These are phyloP conservation scores for Globisporangium heterothallicum DNA, from an alignment of 352 stramenopile species.

Conservation along the genomic window DNA sequence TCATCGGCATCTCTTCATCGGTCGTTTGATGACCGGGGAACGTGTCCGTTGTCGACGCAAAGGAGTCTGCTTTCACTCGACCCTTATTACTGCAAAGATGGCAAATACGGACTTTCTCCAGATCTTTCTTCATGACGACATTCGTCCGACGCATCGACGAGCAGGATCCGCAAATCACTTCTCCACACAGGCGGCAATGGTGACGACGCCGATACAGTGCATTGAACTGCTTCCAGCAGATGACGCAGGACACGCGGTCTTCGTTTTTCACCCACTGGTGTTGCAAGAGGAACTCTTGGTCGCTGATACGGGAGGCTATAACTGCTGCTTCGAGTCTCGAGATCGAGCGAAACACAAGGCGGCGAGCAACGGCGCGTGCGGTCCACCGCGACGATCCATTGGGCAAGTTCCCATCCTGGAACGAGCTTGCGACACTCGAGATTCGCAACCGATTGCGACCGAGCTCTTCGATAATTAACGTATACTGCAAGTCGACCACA, in stretches of 20 bases:
- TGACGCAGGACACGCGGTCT: slow-evolving; percentile 43
- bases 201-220: slow-evolving; percentile 47
- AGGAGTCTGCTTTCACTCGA: slow-evolving; percentile 26
- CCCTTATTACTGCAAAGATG: slow-evolving; percentile 58
- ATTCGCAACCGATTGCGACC: slow-evolving; percentile 33
- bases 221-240: slow-evolving; percentile 67
- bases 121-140: slow-evolving; percentile 24
- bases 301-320: slow-evolving; percentile 36
- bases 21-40: slow-evolving; percentile 18
- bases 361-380: slow-evolving; percentile 33
- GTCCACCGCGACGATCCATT: slow-evolving; percentile 26
- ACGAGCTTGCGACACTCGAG: slow-evolving; percentile 53
- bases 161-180: slow-evolving; percentile 57
- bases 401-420: slow-evolving; percentile 31
- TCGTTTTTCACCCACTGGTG: slow-evolving; percentile 67
- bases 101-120: slow-evolving; percentile 61
- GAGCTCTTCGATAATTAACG: slow-evolving; percentile 61
- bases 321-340: slow-evolving; percentile 43
- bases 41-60: slow-evolving; percentile 23
- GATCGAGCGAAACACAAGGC: slow-evolving; percentile 42
- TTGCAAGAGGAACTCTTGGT: slow-evolving; percentile 32
- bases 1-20: slow-evolving; percentile 18
- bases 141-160: slow-evolving; percentile 39
- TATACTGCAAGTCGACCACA: slow-evolving; percentile 51
- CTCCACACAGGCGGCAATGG: slow-evolving; percentile 61